Conservation (phyloP, 2,329 filamentous ascomycete species). For the Cladosporium sp. region DNA sequence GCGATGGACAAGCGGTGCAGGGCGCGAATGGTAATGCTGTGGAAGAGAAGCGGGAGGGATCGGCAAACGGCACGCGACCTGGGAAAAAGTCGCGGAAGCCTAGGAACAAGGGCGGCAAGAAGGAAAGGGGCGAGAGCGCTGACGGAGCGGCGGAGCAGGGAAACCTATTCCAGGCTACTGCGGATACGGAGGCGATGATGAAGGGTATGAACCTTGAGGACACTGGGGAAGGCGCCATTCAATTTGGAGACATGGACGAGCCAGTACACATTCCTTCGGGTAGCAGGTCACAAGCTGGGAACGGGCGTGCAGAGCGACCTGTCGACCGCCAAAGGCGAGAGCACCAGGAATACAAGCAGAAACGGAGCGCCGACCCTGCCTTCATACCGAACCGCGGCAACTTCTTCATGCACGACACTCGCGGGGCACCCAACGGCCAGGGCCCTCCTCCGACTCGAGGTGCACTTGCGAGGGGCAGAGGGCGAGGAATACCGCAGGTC, state of each 20-base stretch:
- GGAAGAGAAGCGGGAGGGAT: constrained; percentile 23
- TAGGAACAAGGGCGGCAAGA: constrained; percentile 23
- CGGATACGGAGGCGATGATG: constrained; percentile 57
- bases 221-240: constrained; percentile 4
- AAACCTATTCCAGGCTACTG: constrained; percentile 36
- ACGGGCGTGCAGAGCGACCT: constrained; percentile 45
- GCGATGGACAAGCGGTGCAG: constrained; percentile 15
- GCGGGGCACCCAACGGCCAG: constrained; percentile 36
- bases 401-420: constrained; percentile 95
- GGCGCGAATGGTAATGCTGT: constrained; percentile 17
- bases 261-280: constrained; percentile 9
- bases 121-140: constrained; percentile 48
- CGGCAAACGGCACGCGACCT: constrained; percentile 17
- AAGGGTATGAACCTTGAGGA: constrained; percentile 39
- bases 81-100: constrained; percentile 31
- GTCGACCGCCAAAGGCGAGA: constrained; percentile 72
- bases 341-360: constrained; percentile 84
- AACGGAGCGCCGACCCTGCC: constrained; percentile 79
- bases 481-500: constrained; percentile 54
- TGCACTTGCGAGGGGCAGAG: constrained; percentile 46
- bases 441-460: constrained; percentile 18
- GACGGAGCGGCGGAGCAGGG: constrained; percentile 33
- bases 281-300: background rate
- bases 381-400: constrained; percentile 91
- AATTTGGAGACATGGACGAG: constrained; percentile 8